These are phyloP conservation scores for Platismatia glauca DNA, from an alignment of 495 filamentous ascomycete species.

Conservation along the genomic window DNA sequence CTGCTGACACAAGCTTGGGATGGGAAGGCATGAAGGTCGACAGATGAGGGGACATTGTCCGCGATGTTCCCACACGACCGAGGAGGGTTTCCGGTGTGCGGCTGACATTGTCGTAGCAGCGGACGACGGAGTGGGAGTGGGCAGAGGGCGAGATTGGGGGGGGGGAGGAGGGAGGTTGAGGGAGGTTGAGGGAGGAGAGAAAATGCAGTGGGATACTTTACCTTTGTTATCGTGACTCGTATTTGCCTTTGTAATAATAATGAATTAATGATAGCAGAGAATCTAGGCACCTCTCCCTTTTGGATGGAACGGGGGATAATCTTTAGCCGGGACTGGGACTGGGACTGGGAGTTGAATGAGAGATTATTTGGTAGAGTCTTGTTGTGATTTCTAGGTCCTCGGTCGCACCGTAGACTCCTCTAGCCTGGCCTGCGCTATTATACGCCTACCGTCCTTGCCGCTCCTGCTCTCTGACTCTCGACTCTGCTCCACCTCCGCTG, in stretches of 20 bases:
- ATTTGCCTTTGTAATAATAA: neutral
- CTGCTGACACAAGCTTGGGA: conserved; percentile 15
- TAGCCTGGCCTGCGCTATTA: too few species aligned
- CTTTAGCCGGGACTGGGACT: conserved; percentile 4
- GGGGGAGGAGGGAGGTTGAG: neutral
- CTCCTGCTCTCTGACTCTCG: too few species aligned
- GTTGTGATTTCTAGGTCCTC: too few species aligned
- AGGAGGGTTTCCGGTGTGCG: neutral
- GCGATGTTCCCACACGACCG: neutral
- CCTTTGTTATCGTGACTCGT: conserved; percentile 2
- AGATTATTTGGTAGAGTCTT: too few species aligned
- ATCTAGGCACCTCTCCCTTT: conserved; percentile 6
- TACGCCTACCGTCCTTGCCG: too few species aligned
- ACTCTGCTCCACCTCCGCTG: too few species aligned
- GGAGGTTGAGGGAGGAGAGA: neutral
- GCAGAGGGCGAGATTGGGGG: neutral
- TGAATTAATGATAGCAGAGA: neutral
- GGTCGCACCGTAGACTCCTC: too few species aligned
- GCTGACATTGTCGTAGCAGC: neutral
- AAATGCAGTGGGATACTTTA: neutral
- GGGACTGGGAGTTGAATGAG: neutral
- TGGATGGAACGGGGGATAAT: conserved; percentile 4
- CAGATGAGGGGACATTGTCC: neutral
- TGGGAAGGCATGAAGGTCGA: conserved; percentile 8
- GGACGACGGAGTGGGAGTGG: neutral